Evolutionary conservation across 306 rosid species (phyloP), one percentile per base, ranked within the genome.

Genomic region (Trifolium fragiferum): DNA sequence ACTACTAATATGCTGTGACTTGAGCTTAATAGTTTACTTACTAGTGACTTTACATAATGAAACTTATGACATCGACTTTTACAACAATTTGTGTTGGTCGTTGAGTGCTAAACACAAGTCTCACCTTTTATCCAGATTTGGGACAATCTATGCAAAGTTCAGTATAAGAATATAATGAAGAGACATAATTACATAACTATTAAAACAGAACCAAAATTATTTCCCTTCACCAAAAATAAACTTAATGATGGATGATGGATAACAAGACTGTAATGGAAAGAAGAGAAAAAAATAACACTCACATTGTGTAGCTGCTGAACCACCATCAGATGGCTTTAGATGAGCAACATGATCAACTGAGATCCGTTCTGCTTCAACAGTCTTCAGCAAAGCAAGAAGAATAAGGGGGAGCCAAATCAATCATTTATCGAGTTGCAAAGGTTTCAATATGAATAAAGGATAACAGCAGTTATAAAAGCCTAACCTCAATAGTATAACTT

Each of bases 301-400:
- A 91, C 98, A 70, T 78, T 94, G 98, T 0, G 98, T 91, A 51
- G 97, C 98, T 8, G 99, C 99, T 23, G 99, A 92, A 83, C 96
- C 97, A 49, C 99, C 99, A 78, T 90, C 99, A 72, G 99, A 92
- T 72, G 99, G 97, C 86, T 90, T 92, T 76, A 92, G 94, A 87
- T 90, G 97, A 70, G 99, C 99, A 76, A 94, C 97, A 82, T 92
- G 96, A 84, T 92, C 97, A 77, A 94, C 99, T 27, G 99, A 94
- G 67, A 94, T 94, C 58, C 99, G 86, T 76, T 94, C 99, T 37
- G 99, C 99, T 86, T 90, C 99, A 66, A 92, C 98, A n/a, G 99
- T 92, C 99, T 94, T 77, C 73, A 72, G 33, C 63, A 44, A 35
- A 65, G 59, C 32, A 50, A 74, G 63, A 46, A 27, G 7, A 30